These are phyloP conservation scores for Colletotrichum sp. DNA, from an alignment of 2,329 filamentous ascomycete species.

Conservation along the genomic window DNA sequence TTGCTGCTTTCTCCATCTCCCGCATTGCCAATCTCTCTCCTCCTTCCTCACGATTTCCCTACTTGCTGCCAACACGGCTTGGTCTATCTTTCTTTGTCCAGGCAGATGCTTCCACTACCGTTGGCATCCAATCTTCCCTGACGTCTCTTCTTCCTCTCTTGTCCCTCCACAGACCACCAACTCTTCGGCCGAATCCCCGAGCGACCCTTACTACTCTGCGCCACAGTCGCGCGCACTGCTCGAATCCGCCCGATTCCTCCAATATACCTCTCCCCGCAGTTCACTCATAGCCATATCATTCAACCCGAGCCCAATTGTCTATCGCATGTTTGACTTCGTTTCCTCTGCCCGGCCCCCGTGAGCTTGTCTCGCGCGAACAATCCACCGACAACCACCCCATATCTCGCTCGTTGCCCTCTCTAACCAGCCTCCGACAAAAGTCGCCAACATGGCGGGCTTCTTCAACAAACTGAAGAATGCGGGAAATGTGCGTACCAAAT, in stretches of 20 bases:
- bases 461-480: conserved; percentile 64
- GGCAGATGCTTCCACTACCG: conserved; percentile 16
- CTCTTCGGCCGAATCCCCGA: conserved; percentile 18
- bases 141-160: not conserved
- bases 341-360: conserved; percentile 22
- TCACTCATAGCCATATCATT: not conserved
- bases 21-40: not conserved
- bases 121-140: conserved; percentile 11
- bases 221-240: conserved; percentile 10
- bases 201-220: conserved; percentile 13
- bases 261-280: conserved; percentile 1
- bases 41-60: not conserved
- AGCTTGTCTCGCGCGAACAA: conserved; percentile 39
- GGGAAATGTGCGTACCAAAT: conserved; percentile 52
- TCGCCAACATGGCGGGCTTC: conserved; percentile 57
- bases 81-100: not conserved
- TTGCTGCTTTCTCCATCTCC: conserved; percentile 2
- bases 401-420: not conserved
- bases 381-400: conserved; percentile 11
- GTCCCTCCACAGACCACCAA: conserved; percentile 12
- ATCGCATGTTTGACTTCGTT: conserved; percentile 9
- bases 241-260: not conserved
- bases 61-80: conserved; percentile 11
- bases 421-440: conserved; percentile 4
- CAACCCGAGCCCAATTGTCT: conserved; percentile 5